Conservation (phyloP, 176 grass and related monocot species). For the Themeda triandra region DNA sequence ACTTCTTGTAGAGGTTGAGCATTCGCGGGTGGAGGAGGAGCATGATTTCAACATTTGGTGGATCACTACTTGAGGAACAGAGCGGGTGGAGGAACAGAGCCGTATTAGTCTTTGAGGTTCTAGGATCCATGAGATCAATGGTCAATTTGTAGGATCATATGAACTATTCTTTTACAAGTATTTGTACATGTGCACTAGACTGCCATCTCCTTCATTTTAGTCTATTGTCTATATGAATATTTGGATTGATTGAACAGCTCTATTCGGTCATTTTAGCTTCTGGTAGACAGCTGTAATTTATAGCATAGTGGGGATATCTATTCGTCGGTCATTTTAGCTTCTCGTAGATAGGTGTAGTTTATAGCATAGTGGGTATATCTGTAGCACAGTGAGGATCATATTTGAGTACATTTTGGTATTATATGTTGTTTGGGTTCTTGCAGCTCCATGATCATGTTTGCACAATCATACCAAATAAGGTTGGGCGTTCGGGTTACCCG, state of each 20-base stretch:
- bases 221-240: background rate
- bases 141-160: conserved; percentile 17
- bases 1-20: conserved; percentile 60
- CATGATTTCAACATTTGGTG: no score
- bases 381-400: no score
- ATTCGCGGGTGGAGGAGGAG: background rate
- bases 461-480: no score
- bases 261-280: background rate
- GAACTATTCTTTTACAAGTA: conserved; percentile 33
- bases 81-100: background rate
- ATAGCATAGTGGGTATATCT: no score
- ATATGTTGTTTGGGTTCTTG: no score
- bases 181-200: background rate
- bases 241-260: background rate
- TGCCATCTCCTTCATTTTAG: conserved; percentile 27
- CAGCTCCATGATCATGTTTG: no score
- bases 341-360: no score
- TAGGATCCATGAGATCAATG: background rate
- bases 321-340: no score
- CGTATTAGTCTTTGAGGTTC: background rate
- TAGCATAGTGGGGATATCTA: background rate
- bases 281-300: background rate
- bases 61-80: no score
- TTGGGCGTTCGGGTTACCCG: no score
- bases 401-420: no score